Base-by-base conservation (phyloP, 2,329 filamentous ascomycete species). In the Neofusicoccum sp. region DNA sequence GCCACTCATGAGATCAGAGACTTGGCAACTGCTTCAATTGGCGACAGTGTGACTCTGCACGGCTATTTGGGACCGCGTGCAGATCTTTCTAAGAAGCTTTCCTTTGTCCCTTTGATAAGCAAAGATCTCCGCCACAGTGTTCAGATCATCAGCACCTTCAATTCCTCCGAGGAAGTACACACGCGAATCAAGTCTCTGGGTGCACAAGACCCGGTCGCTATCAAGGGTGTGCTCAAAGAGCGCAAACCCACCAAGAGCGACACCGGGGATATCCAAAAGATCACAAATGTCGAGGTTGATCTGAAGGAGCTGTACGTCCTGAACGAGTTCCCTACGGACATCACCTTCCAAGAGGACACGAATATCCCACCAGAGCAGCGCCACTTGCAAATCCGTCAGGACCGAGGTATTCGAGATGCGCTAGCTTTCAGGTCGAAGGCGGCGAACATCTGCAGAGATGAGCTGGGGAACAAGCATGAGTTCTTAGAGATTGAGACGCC, bases 401-500 rank as follows among this genome's bases (percentile, higher is more conserved):
- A 92, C 60, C 73, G 77, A 6, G 76, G 83, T 20, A 78, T 97
- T 4, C 84, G 85, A 24, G 76, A 88, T 1, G 85, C 92, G 3
- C 80, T 99, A 2, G 73, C 79, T 1, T 88, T 93, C 64, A 85
- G 96, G n/a, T 82, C 85, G 26, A 79, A 80, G 65, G 80, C 88
- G 3, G 80, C 78, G 4, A 80, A 80, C 61, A 75, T 80, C 33
- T 85, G 80, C 64, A 80, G 82, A 47, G 70, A 80, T 7, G 80
- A 83, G 60, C 78, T 92, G 33, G 78, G 82, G 26, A 65, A 68
- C 14, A 73, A 79, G 4, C 79, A 81, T 28, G 82, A 80, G 1
- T 93, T 93, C 68, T 79, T 84, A 11, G 89, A 98, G 66, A 84
- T 98, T 33, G 95, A 99, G 73, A 99, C 95, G 0, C 95, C 95